A percentile compares a stretch with the other conserved stretches of the same genome.
phyloP scores from a whole-genome alignment of 2,329 filamentous ascomycete genomes.

The Pseudocercospora macadamiae region DNA sequence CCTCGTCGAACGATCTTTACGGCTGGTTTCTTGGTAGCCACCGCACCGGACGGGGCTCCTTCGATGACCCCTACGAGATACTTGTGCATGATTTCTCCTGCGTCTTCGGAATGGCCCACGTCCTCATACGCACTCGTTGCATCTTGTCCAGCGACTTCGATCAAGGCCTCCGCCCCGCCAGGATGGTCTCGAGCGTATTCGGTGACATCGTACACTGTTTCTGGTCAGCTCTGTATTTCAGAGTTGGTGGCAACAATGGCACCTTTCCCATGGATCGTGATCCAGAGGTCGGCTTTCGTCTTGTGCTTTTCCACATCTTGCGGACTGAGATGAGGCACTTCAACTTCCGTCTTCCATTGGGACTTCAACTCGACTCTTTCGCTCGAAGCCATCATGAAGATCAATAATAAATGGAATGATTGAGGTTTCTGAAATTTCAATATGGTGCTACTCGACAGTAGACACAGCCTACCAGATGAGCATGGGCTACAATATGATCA shows the following conservation, averaged over 20 bases:
- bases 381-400: conserved; percentile 12
- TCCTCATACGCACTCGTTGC: conserved; percentile 88
- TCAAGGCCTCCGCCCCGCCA: conserved; percentile 87
- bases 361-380: conserved; percentile 28
- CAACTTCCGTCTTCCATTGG: conserved; percentile 58
- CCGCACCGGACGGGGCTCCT: conserved; percentile 16
- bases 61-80: conserved; percentile 44
- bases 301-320: conserved; percentile 97
- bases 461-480: no score
- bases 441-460: no score
- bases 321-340: conserved; percentile 81
- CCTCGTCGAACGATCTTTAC: conserved; percentile 20
- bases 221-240: neutral
- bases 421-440: no score
- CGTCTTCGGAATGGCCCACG: conserved; percentile 64
- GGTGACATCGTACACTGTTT: conserved; percentile 75
- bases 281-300: conserved; percentile 96
- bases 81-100: conserved; percentile 44
- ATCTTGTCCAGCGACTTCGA: conserved; percentile 95
- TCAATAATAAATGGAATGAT: neutral
- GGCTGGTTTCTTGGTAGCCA: conserved; percentile 4
- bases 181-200: conserved; percentile 97
- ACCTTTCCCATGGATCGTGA: conserved; percentile 81
- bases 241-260: neutral
- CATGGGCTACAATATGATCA: no score